Conservation (phyloP, 495 filamentous ascomycete genomes). For the Penicillium tannophilum region DNA sequence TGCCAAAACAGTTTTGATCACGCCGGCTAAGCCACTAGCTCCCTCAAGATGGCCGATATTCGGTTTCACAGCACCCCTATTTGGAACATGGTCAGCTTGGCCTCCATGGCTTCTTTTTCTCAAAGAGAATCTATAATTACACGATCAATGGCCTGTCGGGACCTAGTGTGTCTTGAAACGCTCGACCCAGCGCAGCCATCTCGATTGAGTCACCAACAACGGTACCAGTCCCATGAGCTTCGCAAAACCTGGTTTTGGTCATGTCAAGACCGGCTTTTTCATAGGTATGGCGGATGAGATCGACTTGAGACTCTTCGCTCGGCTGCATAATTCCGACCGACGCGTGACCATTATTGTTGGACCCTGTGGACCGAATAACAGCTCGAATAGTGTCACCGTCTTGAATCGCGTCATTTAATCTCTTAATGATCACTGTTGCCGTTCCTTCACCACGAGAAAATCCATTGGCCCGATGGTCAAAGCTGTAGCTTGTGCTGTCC, state of each 20-base stretch:
- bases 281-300: background rate
- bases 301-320: background rate
- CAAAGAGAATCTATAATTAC: too few relatives aligned
- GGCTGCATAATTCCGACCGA: conserved; percentile 8
- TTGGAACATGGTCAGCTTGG: too few relatives aligned
- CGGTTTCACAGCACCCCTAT: conserved; percentile 27
- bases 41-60: conserved; percentile 56
- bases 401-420: conserved; percentile 23
- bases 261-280: background rate
- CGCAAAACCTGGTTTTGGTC: background rate
- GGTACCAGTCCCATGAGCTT: background rate
- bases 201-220: background rate
- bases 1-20: conserved; percentile 54
- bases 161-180: background rate
- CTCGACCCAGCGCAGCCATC: background rate
- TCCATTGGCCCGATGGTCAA: conserved; percentile 34
- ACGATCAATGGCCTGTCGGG: background rate
- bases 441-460: conserved; percentile 21
- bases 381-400: conserved; percentile 44
- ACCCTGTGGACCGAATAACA: conserved; percentile 36
- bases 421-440: background rate
- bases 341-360: conserved; percentile 34
- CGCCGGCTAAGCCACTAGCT: conserved; percentile 55
- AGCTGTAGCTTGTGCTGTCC: background rate
- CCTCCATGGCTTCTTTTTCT: too few relatives aligned